Conservation (phyloP, 495 filamentous ascomycete genomes). For the Daldinia bambusicola region DNA sequence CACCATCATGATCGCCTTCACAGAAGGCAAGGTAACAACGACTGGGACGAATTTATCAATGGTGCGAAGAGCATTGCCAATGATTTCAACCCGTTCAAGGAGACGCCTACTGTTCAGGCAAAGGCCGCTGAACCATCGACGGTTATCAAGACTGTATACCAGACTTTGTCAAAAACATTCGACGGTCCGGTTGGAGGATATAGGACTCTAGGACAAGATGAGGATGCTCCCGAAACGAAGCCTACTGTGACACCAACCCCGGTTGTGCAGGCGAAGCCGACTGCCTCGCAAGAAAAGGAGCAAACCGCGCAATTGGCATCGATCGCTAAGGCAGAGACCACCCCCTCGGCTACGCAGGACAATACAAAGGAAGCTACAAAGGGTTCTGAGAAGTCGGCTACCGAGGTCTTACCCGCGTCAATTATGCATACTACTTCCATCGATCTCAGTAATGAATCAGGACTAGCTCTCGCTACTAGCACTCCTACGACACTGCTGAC, state of each 20-base stretch:
- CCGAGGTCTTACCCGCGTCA: slow-evolving; percentile 15
- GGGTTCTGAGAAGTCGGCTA: slow-evolving; percentile 8
- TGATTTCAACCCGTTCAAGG: slow-evolving; percentile 43
- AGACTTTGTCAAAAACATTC: slow-evolving; percentile 66
- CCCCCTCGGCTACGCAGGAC: slow-evolving; percentile 4
- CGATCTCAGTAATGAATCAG: slow-evolving; percentile 19
- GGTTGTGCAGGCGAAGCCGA: slow-evolving; percentile 28
- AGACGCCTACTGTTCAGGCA: slow-evolving; percentile 34
- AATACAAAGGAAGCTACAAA: not conserved
- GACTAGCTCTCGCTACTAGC: slow-evolving; percentile 33
- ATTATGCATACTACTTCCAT: slow-evolving; percentile 22
- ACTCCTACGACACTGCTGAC: slow-evolving; percentile 33
- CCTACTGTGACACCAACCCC: slow-evolving; percentile 17
- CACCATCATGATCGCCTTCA: slow-evolving; percentile 45
- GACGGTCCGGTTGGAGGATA: slow-evolving; percentile 66
- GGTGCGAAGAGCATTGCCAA: slow-evolving; percentile 38
- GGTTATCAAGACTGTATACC: slow-evolving; percentile 62
- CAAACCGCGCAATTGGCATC: slow-evolving; percentile 16
- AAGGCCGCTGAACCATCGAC: slow-evolving; percentile 50
- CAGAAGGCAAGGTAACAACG: slow-evolving; percentile 32
- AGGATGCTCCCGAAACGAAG: slow-evolving; percentile 34
- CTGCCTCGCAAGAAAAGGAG: slow-evolving; percentile 29
- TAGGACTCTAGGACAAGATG: slow-evolving; percentile 54
- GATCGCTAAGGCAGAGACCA: slow-evolving; percentile 26
- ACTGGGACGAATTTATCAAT: slow-evolving; percentile 41